Evolutionary conservation across 2,329 filamentous ascomycete species (phyloP).

Genomic region (Xylaria digitata): DNA sequence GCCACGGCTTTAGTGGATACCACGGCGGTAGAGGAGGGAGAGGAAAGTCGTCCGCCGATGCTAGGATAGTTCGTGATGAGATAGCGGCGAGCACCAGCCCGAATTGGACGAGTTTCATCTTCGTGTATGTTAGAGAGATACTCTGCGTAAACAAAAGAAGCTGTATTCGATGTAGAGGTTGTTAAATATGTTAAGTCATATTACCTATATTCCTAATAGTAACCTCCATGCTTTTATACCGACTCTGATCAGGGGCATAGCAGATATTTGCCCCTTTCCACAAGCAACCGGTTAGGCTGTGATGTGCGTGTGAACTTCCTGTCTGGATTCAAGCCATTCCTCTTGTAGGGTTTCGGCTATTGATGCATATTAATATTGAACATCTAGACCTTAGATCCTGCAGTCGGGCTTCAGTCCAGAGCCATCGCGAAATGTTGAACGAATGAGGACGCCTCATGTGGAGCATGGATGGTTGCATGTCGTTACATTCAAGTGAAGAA

Average conservation of each 20-base stretch:
- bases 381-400: slow-evolving; percentile 32
- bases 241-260: neutral
- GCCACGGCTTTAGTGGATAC: slow-evolving; percentile 44
- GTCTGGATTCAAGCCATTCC: slow-evolving; percentile 19
- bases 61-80: slow-evolving; percentile 7
- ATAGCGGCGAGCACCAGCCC: slow-evolving; percentile 13
- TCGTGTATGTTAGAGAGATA: neutral
- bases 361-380: slow-evolving; percentile 36
- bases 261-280: neutral
- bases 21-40: slow-evolving; percentile 41
- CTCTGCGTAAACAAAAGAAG: neutral
- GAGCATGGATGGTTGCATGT: slow-evolving; percentile 20
- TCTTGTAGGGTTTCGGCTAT: slow-evolving; percentile 30
- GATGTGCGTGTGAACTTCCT: slow-evolving; percentile 12
- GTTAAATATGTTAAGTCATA: neutral
- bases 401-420: slow-evolving; percentile 4
- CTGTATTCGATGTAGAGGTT: neutral
- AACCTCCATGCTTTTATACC: slow-evolving; percentile 16
- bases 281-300: slow-evolving; percentile 1
- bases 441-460: slow-evolving; percentile 12
- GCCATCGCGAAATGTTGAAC: slow-evolving; percentile 18
- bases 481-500: slow-evolving; percentile 6
- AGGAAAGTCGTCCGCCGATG: slow-evolving; percentile 13
- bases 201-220: neutral
- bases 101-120: slow-evolving; percentile 30